Conservation (phyloP, 495 filamentous ascomycete genomes). For the Penicillium bialowiezense region DNA sequence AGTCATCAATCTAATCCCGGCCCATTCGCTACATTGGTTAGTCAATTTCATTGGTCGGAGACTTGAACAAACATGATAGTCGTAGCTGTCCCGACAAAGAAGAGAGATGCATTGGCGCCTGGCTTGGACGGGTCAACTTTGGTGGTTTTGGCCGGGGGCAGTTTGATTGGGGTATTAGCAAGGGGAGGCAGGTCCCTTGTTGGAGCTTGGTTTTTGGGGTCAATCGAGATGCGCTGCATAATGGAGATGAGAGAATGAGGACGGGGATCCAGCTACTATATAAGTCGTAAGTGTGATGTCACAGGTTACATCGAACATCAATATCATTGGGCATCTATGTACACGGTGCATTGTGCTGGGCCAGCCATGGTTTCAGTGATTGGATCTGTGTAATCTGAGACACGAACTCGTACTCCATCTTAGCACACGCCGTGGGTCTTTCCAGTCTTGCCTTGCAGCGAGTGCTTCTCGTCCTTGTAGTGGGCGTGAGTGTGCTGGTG, state of each 20-base stretch:
- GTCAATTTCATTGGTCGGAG: neutral
- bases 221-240: constrained; percentile 12
- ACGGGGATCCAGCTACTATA: neutral
- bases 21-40: constrained; percentile 48
- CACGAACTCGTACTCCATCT: neutral
- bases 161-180: constrained; percentile 5
- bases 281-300: constrained; percentile 2
- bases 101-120: constrained; percentile 41
- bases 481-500: constrained; percentile 61
- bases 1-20: constrained; percentile 61
- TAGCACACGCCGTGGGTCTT: constrained; percentile 88
- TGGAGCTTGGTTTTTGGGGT: constrained; percentile 6
- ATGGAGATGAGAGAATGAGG: neutral
- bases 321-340: neutral
- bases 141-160: constrained; percentile 38
- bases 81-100: constrained; percentile 67
- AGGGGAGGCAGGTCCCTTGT: constrained; percentile 20
- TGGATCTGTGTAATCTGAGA: neutral
- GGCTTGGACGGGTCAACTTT: constrained; percentile 41
- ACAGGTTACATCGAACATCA: constrained; percentile 4
- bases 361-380: neutral
- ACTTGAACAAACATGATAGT: constrained; percentile 49
- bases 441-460: constrained; percentile 79
- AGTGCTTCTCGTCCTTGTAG: constrained; percentile 76
- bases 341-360: neutral